Base-by-base conservation (phyloP, 2,329 filamentous ascomycete genomes). In the Xylariaceae sp. region DNA sequence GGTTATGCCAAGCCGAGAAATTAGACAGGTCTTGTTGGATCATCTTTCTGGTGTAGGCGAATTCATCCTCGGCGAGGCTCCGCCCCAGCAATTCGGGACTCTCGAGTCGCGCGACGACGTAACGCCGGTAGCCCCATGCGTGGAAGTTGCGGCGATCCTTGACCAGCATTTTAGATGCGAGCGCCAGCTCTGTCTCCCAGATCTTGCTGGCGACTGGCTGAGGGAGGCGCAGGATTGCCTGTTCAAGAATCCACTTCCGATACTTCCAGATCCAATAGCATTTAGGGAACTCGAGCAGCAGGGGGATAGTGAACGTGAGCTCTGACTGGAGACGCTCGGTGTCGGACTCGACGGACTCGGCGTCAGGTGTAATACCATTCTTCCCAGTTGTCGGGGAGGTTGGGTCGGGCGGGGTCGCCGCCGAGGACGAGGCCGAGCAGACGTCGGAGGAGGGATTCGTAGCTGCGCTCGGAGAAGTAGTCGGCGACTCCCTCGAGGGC, bases 251-350 rank as follows among this genome's bases (percentile, higher is more conserved):
- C 92, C 94, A 99, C 43, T 87, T 73, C 26, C 94, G 86, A 71
- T 96, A 92, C 63, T 96, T 95, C 94, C 94, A 99, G 66, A 99
- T 92, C 92, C 94, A 97, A 75, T 99, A 99, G 77, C 94, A 97
- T 71, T 99, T 99, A 6, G 94, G 94, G 61, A 84, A 92, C 61
- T 90, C 84, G 60, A 89, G 80, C 47, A 99, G 80, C 18, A 99
- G 79, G 0, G 89, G 89, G 39, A 96, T 82, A 32, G 92, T 85
- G 67, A 96, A 96, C 45, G 76, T 74, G 32, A 99, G 77, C 68
- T 99, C 94, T 51, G 80, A 76, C 44, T 81, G 80, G 57, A 97
- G 79, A 30, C 86, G 67, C 2, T 83, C 73, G 40, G 75, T 57
- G 47, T 76, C 65, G 15, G 55, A 43, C 54, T 57, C 32, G 1